Percentiles rank a stretch among this genome's conserved stretches.
phyloP scores from a whole-genome alignment of 2,329 filamentous ascomycete species.

The Nannizzia gypsea region DNA sequence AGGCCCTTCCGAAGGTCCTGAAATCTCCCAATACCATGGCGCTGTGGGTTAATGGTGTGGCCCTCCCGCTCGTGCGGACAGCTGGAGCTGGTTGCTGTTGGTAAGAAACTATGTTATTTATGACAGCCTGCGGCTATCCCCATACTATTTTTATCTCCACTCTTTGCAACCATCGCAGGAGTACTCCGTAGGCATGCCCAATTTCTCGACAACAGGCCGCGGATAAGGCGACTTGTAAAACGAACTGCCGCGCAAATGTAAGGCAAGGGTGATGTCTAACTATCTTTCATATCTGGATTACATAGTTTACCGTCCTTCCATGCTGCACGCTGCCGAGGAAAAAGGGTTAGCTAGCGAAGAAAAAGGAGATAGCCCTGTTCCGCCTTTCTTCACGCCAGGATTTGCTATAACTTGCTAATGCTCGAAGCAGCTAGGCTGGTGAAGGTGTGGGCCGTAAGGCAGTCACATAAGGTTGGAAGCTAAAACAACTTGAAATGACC shows the following conservation, averaged over 20 bases:
- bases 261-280: background rate
- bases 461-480: background rate
- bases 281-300: background rate
- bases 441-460: background rate
- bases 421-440: background rate
- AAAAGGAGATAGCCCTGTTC: background rate
- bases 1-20: background rate
- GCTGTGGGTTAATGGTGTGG: background rate
- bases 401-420: background rate
- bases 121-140: background rate
- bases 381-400: background rate
- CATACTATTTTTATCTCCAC: constrained; percentile 1
- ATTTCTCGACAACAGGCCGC: no score
- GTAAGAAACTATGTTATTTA: background rate
- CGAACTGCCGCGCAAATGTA: background rate
- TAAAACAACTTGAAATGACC: background rate
- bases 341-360: background rate
- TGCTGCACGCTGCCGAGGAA: no score
- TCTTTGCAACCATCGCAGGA: background rate
- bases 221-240: no score
- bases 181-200: background rate
- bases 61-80: background rate
- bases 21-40: constrained; percentile 3
- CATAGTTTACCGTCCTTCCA: no score
- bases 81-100: background rate